Percentiles rank a stretch among this genome's conserved stretches.
These are phyloP conservation scores for Leucoagaricus sp. DNA, from an alignment of 1,284 basidiomycete genomes.

Conservation along the genomic window DNA sequence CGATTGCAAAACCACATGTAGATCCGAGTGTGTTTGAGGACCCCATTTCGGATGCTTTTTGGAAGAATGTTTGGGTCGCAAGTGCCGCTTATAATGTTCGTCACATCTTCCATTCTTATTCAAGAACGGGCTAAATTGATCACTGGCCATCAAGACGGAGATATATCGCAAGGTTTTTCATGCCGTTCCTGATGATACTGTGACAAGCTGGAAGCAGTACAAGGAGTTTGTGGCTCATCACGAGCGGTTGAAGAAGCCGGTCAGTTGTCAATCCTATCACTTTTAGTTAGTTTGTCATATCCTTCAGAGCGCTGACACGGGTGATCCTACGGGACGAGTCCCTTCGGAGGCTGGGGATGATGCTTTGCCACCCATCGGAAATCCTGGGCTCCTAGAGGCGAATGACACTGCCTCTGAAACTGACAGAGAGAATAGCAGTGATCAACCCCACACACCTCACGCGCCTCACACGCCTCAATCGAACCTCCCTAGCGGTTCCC, in stretches of 20 bases:
- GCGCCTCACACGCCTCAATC: neutral
- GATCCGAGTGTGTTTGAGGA: slow-evolving; percentile 84
- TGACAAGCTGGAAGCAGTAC: slow-evolving; percentile 95
- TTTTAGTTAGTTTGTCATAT: slow-evolving; percentile 4
- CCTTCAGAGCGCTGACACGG: slow-evolving; percentile 47
- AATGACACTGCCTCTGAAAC: slow-evolving; percentile 21
- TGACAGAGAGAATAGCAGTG: slow-evolving; percentile 22
- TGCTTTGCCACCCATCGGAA: slow-evolving; percentile 32
- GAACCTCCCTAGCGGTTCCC: slow-evolving; percentile 17
- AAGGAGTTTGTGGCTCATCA: slow-evolving; percentile 81
- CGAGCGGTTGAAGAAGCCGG: slow-evolving; percentile 73
- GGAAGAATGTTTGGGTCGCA: slow-evolving; percentile 87
- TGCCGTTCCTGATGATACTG: slow-evolving; percentile 86
- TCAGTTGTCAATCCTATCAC: slow-evolving; percentile 31
- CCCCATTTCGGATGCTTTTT: slow-evolving; percentile 83
- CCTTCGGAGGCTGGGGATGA: slow-evolving; percentile 62
- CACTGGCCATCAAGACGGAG: slow-evolving; percentile 65
- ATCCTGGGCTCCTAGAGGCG: slow-evolving; percentile 18
- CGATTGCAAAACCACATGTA: slow-evolving; percentile 68
- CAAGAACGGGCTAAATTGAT: slow-evolving; percentile 12
- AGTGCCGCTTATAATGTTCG: slow-evolving; percentile 83
- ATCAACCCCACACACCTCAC: slow-evolving; percentile 1
- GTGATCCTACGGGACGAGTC: slow-evolving; percentile 52
- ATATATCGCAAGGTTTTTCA: slow-evolving; percentile 94
- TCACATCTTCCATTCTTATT: slow-evolving; percentile 19